phyloP scores from a whole-genome alignment of 176 grass and related monocot species.

The Carex littledalei region DNA sequence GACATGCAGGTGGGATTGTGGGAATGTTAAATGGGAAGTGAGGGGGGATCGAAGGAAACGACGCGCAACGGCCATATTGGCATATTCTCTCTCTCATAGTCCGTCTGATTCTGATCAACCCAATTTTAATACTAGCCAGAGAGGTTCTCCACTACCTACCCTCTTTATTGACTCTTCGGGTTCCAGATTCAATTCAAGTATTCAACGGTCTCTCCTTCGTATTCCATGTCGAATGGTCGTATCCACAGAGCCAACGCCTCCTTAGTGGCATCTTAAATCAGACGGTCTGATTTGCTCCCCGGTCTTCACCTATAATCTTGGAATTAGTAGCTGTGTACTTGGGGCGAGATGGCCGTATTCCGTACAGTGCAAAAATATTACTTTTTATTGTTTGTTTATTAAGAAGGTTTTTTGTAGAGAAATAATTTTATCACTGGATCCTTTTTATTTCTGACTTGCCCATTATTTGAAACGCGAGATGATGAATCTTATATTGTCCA shows the following conservation, averaged over 20 bases:
- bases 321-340: background rate
- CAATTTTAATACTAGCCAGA: background rate
- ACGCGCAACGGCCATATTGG: slow-evolving; percentile 22
- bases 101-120: background rate
- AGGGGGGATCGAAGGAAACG: background rate
- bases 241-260: background rate
- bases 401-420: too few relatives aligned
- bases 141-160: background rate
- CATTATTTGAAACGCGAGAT: too few relatives aligned
- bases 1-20: background rate
- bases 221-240: background rate
- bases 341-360: too few relatives aligned
- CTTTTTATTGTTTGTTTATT: too few relatives aligned
- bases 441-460: too few relatives aligned
- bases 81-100: background rate
- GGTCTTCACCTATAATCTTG: background rate
- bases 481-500: too few relatives aligned
- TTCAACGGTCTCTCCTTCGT: background rate
- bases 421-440: too few relatives aligned
- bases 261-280: background rate
- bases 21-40: background rate
- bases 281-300: background rate
- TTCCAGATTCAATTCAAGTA: background rate
- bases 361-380: too few relatives aligned
- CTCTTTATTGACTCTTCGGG: background rate